phyloP scores from a whole-genome alignment of 306 rosid species.

The Arachis stenosperma region DNA sequence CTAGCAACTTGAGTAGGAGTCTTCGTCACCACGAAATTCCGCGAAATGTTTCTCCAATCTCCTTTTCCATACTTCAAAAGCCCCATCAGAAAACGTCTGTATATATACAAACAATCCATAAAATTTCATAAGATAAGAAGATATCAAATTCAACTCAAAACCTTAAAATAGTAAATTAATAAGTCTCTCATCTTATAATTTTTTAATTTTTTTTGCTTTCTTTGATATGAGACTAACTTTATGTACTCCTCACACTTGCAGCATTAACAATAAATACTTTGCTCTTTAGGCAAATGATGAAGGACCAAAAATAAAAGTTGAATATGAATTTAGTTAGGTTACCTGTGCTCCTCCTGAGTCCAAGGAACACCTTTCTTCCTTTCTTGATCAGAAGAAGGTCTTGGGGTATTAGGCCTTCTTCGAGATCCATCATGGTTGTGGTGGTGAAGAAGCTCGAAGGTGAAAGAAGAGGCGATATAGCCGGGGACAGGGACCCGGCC shows the following conservation, averaged over 20 bases:
- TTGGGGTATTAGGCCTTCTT: slow-evolving; percentile 53
- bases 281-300: no score
- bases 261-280: no score
- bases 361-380: slow-evolving; percentile 73
- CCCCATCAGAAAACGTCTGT: slow-evolving; percentile 87
- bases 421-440: slow-evolving; percentile 59
- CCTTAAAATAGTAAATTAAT: no score
- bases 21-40: slow-evolving; percentile 74
- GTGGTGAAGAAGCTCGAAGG: slow-evolving; percentile 60
- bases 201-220: no score
- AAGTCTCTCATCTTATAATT: no score
- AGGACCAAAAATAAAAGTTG: no score
- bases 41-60: slow-evolving; percentile 90
- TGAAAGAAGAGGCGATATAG: slow-evolving; percentile 68
- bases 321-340: neutral
- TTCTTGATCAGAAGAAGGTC: slow-evolving; percentile 74
- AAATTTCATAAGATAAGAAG: no score
- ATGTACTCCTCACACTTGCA: no score
- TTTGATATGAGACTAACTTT: no score
- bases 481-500: slow-evolving; percentile 81
- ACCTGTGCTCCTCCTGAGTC: slow-evolving; percentile 95
- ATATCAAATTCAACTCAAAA: no score
- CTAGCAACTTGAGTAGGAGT: slow-evolving; percentile 62
- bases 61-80: slow-evolving; percentile 88
- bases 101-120: slow-evolving; percentile 9